A percentile compares a stretch with the other conserved stretches of the same genome.
Evolutionary conservation across 805 yeast genomes (phyloP).

Genomic region (Kazachstania taianensis): DNA sequence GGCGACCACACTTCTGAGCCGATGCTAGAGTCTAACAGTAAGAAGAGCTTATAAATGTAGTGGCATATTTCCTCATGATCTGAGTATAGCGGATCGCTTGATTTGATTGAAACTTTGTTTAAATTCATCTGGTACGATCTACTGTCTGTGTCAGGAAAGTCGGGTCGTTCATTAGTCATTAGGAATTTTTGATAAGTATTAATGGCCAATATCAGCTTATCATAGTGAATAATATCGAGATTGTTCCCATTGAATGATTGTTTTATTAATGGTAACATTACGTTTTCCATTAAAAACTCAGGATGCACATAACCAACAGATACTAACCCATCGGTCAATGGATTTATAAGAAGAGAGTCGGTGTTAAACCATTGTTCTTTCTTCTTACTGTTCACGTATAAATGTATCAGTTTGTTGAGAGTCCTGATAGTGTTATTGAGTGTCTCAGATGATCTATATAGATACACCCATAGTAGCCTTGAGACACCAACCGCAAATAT

Average conservation of each 20-base stretch:
- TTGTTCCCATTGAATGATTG: slow-evolving; percentile 46
- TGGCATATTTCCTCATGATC: slow-evolving; percentile 65
- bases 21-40: slow-evolving; percentile 49
- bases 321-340: slow-evolving; percentile 65
- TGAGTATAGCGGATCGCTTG: slow-evolving; percentile 22
- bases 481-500: slow-evolving; percentile 56
- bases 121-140: slow-evolving; percentile 26
- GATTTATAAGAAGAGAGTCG: slow-evolving; percentile 50
- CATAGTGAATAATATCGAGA: slow-evolving; percentile 58
- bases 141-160: slow-evolving; percentile 49
- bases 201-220: slow-evolving; percentile 58
- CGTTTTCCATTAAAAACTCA: slow-evolving; percentile 70
- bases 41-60: slow-evolving; percentile 44
- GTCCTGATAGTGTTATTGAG: slow-evolving; percentile 77
- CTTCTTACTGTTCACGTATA: slow-evolving; percentile 44
- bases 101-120: slow-evolving; percentile 26
- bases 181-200: slow-evolving; percentile 64
- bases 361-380: slow-evolving; percentile 71
- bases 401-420: slow-evolving; percentile 51
- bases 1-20: slow-evolving; percentile 38
- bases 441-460: slow-evolving; percentile 80
- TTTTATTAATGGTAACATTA: slow-evolving; percentile 59
- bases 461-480: slow-evolving; percentile 79
- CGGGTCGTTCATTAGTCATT: slow-evolving; percentile 58
- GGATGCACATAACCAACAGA: slow-evolving; percentile 70